Percentiles rank a stretch among this genome's conserved stretches.
Conservation (phyloP, 192 early-diverging fungal genomes). For the Podochytrium sp. region DNA sequence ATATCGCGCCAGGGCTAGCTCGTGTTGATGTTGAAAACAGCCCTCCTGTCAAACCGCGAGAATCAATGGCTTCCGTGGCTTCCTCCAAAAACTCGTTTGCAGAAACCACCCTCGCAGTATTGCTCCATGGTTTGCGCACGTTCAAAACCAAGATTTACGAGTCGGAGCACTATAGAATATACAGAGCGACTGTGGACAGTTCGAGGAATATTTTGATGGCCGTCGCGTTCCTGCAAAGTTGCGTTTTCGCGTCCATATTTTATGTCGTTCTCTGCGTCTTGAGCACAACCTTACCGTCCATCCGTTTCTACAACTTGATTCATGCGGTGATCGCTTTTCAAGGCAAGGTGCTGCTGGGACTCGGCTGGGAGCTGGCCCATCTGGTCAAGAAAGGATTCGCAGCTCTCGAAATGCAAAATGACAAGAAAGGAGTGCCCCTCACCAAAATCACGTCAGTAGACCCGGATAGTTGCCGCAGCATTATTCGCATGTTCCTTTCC, state of each 20-base stretch:
- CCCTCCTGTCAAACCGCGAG: too few species aligned
- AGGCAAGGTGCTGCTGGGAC: neutral
- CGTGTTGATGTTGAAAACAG: too few species aligned
- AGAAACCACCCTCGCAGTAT: too few species aligned
- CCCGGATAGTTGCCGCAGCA: neutral
- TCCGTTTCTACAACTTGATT: slow-evolving; percentile 12
- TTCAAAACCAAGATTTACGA: too few species aligned
- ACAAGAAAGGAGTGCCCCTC: too few species aligned
- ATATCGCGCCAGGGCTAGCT: too few species aligned
- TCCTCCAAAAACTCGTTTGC: too few species aligned
- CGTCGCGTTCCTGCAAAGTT: neutral
- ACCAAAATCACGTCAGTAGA: neutral
- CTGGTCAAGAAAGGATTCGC: slow-evolving; percentile 3
- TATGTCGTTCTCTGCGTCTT: neutral
- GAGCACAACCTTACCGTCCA: neutral
- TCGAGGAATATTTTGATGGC: neutral
- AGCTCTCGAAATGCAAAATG: neutral
- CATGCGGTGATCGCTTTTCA: neutral
- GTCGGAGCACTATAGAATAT: neutral
- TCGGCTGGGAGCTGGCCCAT: neutral
- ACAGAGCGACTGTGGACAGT: neutral
- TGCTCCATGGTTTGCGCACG: too few species aligned
- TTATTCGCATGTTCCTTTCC: neutral
- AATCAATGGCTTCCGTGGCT: too few species aligned
- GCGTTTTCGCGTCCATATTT: neutral